Base-by-base conservation (phyloP, 768 basidiomycete species). In the Rubroboletus satanas region DNA sequence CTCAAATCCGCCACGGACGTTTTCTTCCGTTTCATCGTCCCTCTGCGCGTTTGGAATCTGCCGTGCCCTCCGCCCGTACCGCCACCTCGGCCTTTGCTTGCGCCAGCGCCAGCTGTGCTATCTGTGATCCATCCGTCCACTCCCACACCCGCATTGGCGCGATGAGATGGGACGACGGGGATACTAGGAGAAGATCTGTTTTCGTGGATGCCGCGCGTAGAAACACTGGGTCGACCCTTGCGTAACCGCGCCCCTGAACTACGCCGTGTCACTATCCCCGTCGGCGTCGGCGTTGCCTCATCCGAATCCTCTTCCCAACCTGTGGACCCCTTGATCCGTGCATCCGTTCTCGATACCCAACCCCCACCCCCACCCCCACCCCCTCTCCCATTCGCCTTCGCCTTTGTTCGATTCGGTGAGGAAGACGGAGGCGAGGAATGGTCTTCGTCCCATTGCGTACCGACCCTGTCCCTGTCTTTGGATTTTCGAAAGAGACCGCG, bases 301-400 rank as follows among this genome's bases (percentile, higher is more conserved):
- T 68, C 70, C 5, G 61, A 66, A 32, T 57, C 52, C 12, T 52
- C 44, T 2, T 12, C 38, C 12, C 48, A 32, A 14, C 49, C 35
- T 17, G 12, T 43, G 0, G 33, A 21, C 18, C 47, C 52, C 32
- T 48, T 56, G 45, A 68, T 42, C 45, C 62, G 29, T 4, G 58
- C 59, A 36, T 70, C 70, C 43, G 68, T 70, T 32, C 68, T 51
- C 17, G 70, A 67, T n/a, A 67, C 62, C 70, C 70, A 71, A 4
- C 60, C 54, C 10, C 14, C 33, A 2, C 8, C 33, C 10, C 14
- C 33, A 2, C 8, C 33, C 21, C 21, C 21, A 21, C 21, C 2
- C 2, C 18, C 46, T 28, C 23, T 48, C 8, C 39, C 45, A 12
- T 44, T 54, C 7, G 35, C n/a, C 36, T 41, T 49, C 14, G 17